Evolutionary conservation across 2,329 filamentous ascomycete species (phyloP), one percentile per base, ranked within the genome.

Genomic region (Exophiala sp.): DNA sequence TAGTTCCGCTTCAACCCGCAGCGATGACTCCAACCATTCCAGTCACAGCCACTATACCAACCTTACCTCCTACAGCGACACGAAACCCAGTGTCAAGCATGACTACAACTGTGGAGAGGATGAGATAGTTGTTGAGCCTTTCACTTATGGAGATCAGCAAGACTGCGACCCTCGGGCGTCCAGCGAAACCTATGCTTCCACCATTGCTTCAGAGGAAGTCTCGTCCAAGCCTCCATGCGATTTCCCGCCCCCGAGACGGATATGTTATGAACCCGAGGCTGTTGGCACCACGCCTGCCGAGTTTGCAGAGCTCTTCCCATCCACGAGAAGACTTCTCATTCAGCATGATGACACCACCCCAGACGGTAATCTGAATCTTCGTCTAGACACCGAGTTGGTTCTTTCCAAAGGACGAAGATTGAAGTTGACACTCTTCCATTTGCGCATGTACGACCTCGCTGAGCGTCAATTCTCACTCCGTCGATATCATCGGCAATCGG

Each of bases 361-460:
- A 2, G 91, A 98, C 65, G 91, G 91, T 29, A 95, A 96, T 73
- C 94, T 96, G 88, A 97, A 97, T 65, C 76, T 98, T 50, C 83
- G 90, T 24, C 77, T 97, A 51, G 90, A 95, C 65, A 91, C 88
- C 4, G 74, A 86, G 56, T 79, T 87, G 39, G 69, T 72, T 21
- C 70, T 73, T 21, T 76, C 77, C 21, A 78, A 78, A 34, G 74
- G 76, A 35, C 70, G 71, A 45, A 79, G 79, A 57, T 79, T 82
- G 56, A 81, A 81, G 60, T 79, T 86, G 61, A 87, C 82, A 3
- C 82, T 98, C 41, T 97, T 96, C 70, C 91, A 98, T 68, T 75
- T 97, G 53, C 86, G 89, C 62, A 95, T 98, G 88, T 84, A 95
- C 66, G 88, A 97, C 67, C 73, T 97, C 48, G 83, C 82, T 63